Conservation (phyloP, 257 asterid genomes). For the Nicotiana knightiana region DNA sequence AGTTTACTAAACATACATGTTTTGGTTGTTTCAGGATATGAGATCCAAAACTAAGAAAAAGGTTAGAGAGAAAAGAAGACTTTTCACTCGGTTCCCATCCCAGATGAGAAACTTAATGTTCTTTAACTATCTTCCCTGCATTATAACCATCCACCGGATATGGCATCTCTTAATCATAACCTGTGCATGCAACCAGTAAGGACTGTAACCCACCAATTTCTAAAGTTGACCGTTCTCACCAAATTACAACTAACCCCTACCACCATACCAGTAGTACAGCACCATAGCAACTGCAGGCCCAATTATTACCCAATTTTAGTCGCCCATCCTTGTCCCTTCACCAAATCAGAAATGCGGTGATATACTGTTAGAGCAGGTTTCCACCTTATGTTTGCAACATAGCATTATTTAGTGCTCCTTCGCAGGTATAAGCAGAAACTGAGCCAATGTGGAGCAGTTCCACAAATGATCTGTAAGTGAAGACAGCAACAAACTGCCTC, state of each 20-base stretch:
- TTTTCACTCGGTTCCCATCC: neutral
- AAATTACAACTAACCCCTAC: neutral
- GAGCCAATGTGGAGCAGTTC: neutral
- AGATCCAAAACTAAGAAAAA: neutral
- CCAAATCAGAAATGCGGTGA: neutral
- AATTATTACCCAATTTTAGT: neutral
- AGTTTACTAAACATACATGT: neutral
- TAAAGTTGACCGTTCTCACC: neutral
- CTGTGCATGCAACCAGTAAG: neutral
- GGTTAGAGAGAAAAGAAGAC: neutral
- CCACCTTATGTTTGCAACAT: neutral
- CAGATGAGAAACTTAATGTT: neutral
- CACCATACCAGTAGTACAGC: neutral
- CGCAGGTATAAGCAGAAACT: neutral
- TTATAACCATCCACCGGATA: neutral
- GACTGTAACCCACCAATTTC: neutral
- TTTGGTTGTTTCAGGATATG: neutral
- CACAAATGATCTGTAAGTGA: neutral
- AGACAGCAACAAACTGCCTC: neutral
- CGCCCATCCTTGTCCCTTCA: neutral
- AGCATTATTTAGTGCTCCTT: neutral
- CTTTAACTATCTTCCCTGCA: neutral
- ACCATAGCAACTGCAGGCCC: neutral
- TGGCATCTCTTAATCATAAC: neutral
- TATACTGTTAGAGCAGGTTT: neutral